phyloP scores from a whole-genome alignment of 257 asterid genomes.

The Primulina tabacum region DNA sequence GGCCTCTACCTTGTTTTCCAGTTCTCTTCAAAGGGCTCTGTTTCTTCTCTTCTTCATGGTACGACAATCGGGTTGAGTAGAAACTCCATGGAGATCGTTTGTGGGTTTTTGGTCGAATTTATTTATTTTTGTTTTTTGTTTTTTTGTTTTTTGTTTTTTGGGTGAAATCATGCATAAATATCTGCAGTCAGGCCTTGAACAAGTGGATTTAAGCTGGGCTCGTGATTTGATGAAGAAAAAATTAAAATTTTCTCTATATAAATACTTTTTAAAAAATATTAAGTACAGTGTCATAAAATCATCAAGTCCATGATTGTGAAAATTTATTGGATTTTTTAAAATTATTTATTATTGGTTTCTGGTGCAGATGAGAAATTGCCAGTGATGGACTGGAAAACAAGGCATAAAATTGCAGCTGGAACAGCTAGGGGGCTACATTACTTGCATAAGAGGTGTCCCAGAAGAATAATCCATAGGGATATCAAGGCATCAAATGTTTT shows the following conservation, averaged over 20 bases:
- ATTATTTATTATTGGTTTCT: not conserved
- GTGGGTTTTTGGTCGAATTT: too few species aligned
- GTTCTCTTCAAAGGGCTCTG: slow-evolving; percentile 87
- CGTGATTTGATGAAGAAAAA: too few species aligned
- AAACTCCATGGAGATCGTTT: too few species aligned
- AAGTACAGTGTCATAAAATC: too few species aligned
- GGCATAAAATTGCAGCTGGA: slow-evolving; percentile 82
- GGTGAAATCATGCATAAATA: not conserved
- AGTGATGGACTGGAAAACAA: slow-evolving; percentile 77
- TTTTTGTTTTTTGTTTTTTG: too few species aligned
- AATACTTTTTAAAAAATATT: too few species aligned
- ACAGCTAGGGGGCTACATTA: slow-evolving; percentile 83
- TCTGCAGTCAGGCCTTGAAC: too few species aligned
- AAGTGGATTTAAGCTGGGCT: too few species aligned
- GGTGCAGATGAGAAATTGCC: slow-evolving; percentile 58
- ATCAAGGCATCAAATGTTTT: slow-evolving; percentile 80
- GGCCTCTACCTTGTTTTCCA: slow-evolving; percentile 90
- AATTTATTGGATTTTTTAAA: not conserved
- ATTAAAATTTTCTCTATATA: too few species aligned
- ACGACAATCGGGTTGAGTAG: not conserved
- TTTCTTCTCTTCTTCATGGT: slow-evolving; percentile 91
- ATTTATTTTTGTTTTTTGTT: too few species aligned
- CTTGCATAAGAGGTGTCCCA: slow-evolving; percentile 81
- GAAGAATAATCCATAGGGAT: slow-evolving; percentile 92
- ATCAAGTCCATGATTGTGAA: not conserved